A percentile compares a stretch with the other conserved stretches of the same genome.
phyloP scores from a whole-genome alignment of 768 basidiomycete genomes.

The Termitomyces sp. region DNA sequence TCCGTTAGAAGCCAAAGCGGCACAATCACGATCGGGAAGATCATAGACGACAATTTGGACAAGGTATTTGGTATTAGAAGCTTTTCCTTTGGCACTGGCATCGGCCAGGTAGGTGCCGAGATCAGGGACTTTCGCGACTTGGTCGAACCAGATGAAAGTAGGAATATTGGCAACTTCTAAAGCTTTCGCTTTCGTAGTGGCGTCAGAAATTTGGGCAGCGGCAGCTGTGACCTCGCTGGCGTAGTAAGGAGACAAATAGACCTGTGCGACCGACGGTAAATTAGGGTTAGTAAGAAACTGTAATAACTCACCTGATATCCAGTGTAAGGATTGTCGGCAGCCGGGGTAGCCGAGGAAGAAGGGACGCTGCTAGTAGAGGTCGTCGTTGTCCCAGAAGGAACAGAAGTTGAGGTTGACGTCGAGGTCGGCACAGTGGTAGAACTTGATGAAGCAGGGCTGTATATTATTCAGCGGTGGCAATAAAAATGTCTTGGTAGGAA shows the following conservation, averaged over 20 bases:
- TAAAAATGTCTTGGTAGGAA: not conserved
- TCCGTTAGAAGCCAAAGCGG: constrained; percentile 60
- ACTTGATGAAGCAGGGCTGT: constrained; percentile 13
- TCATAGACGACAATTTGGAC: constrained; percentile 54
- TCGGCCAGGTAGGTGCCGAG: constrained; percentile 54
- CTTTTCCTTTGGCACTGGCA: constrained; percentile 38
- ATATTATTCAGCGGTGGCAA: not conserved
- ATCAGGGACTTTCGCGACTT: constrained; percentile 45
- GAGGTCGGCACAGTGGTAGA: constrained; percentile 6
- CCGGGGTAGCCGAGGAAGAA: not conserved
- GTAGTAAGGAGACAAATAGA: constrained; percentile 52
- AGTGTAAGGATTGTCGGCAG: constrained; percentile 46
- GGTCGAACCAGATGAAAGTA: constrained; percentile 59
- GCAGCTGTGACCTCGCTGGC: constrained; percentile 47
- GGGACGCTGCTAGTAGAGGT: constrained; percentile 12
- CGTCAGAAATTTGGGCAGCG: constrained; percentile 39
- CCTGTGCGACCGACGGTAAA: constrained; percentile 18
- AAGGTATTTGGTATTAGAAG: constrained; percentile 40
- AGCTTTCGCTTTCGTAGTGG: constrained; percentile 46
- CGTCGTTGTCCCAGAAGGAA: not conserved
- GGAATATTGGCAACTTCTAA: constrained; percentile 49
- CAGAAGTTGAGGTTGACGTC: not conserved
- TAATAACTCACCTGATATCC: constrained; percentile 34
- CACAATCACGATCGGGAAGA: constrained; percentile 62
- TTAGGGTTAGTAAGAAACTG: not conserved